A percentile compares a stretch with the other conserved stretches of the same genome.
Conservation (phyloP, 148 eudicot genomes). For the Simmondsia chinensis region DNA sequence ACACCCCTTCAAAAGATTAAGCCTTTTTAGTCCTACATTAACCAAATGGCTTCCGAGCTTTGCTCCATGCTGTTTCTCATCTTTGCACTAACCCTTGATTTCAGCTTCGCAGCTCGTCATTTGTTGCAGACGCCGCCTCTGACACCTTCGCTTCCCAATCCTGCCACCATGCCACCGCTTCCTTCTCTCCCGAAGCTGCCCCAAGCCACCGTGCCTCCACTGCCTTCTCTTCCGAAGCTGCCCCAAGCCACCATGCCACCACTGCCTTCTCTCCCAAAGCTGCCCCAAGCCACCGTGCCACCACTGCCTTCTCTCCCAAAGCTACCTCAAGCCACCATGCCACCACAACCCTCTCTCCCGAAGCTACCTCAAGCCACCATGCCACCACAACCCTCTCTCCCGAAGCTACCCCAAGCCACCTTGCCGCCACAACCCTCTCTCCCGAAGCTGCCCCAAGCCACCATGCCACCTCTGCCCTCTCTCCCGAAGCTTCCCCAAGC, state of each 20-base stretch:
- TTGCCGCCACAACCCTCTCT: too few relatives aligned
- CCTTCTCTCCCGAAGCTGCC: background rate
- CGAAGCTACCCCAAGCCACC: too few relatives aligned
- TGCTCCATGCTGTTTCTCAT: background rate
- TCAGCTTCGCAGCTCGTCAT: background rate
- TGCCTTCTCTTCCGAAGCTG: background rate
- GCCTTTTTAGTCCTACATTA: background rate
- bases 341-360: too few relatives aligned
- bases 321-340: too few relatives aligned
- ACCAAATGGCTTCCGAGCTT: background rate
- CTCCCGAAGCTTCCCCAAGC: too few relatives aligned
- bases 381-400: too few relatives aligned
- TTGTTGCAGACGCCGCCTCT: background rate
- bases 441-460: too few relatives aligned
- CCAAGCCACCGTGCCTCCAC: background rate
- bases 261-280: too few relatives aligned
- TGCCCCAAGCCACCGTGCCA: too few relatives aligned
- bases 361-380: too few relatives aligned
- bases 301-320: too few relatives aligned
- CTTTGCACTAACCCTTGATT: background rate
- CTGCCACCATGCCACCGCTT: background rate
- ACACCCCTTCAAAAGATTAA: background rate
- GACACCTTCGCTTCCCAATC: background rate
- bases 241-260: background rate
- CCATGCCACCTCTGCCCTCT: too few relatives aligned